Base-by-base conservation (phyloP, 208 protist genomes). In the Leishmania tropica region DNA sequence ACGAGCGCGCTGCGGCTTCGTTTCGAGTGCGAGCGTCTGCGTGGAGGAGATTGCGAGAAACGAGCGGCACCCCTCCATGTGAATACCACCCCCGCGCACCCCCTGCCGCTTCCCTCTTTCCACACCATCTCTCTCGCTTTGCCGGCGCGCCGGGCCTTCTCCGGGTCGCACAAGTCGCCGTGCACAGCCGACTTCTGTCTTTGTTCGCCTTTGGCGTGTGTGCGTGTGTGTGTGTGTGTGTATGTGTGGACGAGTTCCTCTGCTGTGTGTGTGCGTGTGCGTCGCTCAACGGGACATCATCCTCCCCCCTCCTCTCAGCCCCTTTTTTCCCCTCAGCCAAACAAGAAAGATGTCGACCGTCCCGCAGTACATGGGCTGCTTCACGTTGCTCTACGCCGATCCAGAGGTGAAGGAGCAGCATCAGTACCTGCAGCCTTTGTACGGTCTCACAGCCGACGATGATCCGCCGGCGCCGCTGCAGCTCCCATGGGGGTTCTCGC, bases 341-440 rank as follows among this genome's bases (percentile, higher is more conserved):
- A 42, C 71, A 56, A 13, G n/a, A 75, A 56, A 75, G n/a, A 51
- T 76, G 72, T 37, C 74, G 1, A 11, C 58, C 37, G 31, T 76
- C 8, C 85, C 76, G 6, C 65, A 51, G 17, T 80, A 70, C 70
- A 37, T 64, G n/a, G 86, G 60, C 62, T 76, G 76, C 71, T 87
- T 83, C 71, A 84, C 86, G 28, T 73, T 87, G 40, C 79, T 89
- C 45, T 89, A 87, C 65, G 82, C 58, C 19, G 86, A 89, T 45
- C 82, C 86, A 42, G 83, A 85, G 70, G 60, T 80, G 53, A 54
- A 67, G 62, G 64, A 75, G n/a, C 54, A 87, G 62, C 75, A 40
- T 42, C 83, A 76, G 58, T 87, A 81, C 68, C 76, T 87, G 62
- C 82, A 89, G 58, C 83, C 83, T 21, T 64, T 87, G 17, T 89